Percentiles rank a stretch among this genome's conserved stretches.
Evolutionary conservation across 2,329 filamentous ascomycete species (phyloP).

Genomic region (Alternaria angustiovoidea): DNA sequence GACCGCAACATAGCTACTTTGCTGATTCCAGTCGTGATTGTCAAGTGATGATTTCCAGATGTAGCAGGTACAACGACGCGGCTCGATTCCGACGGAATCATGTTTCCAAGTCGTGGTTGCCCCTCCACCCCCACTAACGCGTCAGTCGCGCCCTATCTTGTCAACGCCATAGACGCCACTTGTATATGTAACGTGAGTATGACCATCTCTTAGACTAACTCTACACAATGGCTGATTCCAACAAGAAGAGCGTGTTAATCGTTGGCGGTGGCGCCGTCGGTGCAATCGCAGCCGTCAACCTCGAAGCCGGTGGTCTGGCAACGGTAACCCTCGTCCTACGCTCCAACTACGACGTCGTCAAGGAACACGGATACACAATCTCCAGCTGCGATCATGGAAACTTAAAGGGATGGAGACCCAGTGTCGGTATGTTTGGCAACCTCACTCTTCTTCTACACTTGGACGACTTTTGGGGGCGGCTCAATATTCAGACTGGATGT

Average conservation of each 20-base stretch:
- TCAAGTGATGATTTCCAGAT: constrained; percentile 1
- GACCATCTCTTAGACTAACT: neutral
- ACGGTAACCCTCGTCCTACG: constrained; percentile 63
- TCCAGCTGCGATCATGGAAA: constrained; percentile 64
- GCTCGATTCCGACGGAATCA: constrained; percentile 13
- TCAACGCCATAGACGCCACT: constrained; percentile 6
- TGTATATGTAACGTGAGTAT: constrained; percentile 10
- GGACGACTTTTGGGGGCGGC: too few relatives aligned
- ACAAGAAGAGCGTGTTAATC: constrained; percentile 56
- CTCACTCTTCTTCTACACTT: neutral
- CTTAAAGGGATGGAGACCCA: constrained; percentile 60
- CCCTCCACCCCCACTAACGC: constrained; percentile 39
- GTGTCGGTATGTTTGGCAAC: constrained; percentile 42
- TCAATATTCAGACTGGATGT: too few relatives aligned
- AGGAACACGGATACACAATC: constrained; percentile 61
- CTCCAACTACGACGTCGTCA: constrained; percentile 63
- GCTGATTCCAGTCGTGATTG: constrained; percentile 3
- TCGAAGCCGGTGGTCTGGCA: constrained; percentile 62
- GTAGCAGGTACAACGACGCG: constrained; percentile 5
- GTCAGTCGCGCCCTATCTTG: constrained; percentile 21
- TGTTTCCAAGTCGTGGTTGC: constrained; percentile 16
- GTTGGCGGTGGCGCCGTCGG: constrained; percentile 66
- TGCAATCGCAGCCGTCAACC: constrained; percentile 63
- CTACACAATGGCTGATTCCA: constrained; percentile 33
- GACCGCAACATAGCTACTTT: constrained; percentile 21